Conservation (phyloP, 208 protist species). For the Acanthamoeba royreba region DNA sequence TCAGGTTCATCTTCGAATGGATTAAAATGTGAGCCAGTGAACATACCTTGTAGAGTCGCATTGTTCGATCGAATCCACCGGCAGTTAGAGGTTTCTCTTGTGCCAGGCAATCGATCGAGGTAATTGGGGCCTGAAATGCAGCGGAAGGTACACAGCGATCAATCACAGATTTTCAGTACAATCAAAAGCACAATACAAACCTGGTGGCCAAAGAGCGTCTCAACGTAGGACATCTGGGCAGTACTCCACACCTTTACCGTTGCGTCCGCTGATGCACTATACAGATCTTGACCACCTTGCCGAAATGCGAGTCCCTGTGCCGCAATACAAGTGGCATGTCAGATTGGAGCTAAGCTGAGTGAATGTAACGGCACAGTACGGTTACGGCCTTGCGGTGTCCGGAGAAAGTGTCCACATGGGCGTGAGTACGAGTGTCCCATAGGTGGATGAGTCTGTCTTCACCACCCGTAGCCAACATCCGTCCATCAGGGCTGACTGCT, state of each 20-base stretch:
- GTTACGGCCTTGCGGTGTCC: conserved; percentile 52
- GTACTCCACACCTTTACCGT: conserved; percentile 66
- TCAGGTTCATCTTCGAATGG: neutral
- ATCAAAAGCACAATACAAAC: neutral
- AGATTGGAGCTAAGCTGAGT: neutral
- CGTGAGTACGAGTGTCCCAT: conserved; percentile 45
- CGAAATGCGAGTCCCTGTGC: conserved; percentile 48
- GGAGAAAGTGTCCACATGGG: conserved; percentile 34
- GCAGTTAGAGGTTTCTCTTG: conserved; percentile 32
- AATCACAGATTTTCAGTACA: neutral
- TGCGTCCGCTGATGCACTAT: conserved; percentile 37
- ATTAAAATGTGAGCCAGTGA: neutral
- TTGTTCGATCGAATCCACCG: conserved; percentile 44
- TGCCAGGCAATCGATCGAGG: conserved; percentile 46
- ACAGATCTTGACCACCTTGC: conserved; percentile 50
- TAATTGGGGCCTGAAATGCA: neutral
- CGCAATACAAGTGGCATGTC: neutral
- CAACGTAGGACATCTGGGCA: conserved; percentile 65
- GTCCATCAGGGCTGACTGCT: conserved; percentile 46
- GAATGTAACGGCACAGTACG: neutral
- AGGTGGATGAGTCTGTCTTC: conserved; percentile 33
- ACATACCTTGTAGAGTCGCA: conserved; percentile 54
- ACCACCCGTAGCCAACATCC: conserved; percentile 45
- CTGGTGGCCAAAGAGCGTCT: conserved; percentile 61
- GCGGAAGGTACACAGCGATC: neutral